phyloP scores from a whole-genome alignment of 441 rosid species.

The Adansonia rubrostipa region DNA sequence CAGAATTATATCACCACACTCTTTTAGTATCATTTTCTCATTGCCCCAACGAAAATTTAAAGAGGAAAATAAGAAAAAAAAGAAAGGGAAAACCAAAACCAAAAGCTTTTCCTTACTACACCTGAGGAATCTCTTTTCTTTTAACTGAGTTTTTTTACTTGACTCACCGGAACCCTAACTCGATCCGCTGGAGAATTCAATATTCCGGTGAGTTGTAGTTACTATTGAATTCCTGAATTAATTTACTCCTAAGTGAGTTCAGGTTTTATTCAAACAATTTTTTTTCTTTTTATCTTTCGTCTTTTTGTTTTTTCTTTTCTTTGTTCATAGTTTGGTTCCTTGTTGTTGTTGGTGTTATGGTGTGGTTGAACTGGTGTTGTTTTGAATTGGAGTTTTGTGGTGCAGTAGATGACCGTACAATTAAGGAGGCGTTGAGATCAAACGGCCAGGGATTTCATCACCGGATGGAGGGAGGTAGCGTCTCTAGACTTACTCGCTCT shows the following conservation, averaged over 20 bases:
- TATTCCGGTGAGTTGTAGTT: slow-evolving; percentile 41
- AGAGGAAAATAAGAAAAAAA: too few species aligned
- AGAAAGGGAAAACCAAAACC: slow-evolving; percentile 24
- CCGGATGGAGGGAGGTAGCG: slow-evolving; percentile 99
- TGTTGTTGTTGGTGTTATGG: slow-evolving; percentile 6
- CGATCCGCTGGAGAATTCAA: slow-evolving; percentile 45
- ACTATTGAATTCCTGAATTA: slow-evolving; percentile 16
- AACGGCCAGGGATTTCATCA: slow-evolving; percentile 65
- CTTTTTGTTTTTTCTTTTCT: neutral
- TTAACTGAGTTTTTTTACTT: slow-evolving; percentile 19
- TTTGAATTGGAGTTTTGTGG: slow-evolving; percentile 25
- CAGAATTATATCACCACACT: slow-evolving; percentile 38
- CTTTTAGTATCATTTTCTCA: slow-evolving; percentile 11
- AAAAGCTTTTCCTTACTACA: neutral
- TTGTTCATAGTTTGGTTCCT: neutral
- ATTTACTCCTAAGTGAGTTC: neutral
- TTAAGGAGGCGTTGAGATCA: slow-evolving; percentile 66
- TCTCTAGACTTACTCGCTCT: slow-evolving; percentile 87
- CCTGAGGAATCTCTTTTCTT: slow-evolving; percentile 3
- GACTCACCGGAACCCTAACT: slow-evolving; percentile 63
- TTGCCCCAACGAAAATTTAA: neutral
- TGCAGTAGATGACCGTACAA: slow-evolving; percentile 66
- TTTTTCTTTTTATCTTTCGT: slow-evolving; percentile 5
- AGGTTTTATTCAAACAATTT: neutral
- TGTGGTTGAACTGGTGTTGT: slow-evolving; percentile 23